Evolutionary conservation across 768 basidiomycete genomes (phyloP).

Genomic region (Imleria badia): DNA sequence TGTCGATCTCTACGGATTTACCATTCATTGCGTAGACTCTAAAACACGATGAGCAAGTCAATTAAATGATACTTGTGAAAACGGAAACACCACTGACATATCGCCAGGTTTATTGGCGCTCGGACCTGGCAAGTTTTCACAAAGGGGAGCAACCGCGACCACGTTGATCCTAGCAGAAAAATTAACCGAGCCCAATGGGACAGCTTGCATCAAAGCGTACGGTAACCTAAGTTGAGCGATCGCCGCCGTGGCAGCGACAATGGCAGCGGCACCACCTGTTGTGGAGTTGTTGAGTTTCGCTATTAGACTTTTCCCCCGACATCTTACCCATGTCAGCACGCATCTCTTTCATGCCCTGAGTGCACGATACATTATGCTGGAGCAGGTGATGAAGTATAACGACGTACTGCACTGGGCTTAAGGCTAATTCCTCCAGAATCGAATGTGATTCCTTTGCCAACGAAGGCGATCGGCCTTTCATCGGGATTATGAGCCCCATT

Average conservation of each 20-base stretch:
- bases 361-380: neutral
- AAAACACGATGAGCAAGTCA: neutral
- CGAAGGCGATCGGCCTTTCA: slow-evolving; percentile 66
- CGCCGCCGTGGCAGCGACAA: slow-evolving; percentile 69
- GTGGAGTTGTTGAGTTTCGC: neutral
- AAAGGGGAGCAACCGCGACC: slow-evolving; percentile 68
- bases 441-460: slow-evolving; percentile 90
- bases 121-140: slow-evolving; percentile 83
- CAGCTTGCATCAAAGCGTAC: slow-evolving; percentile 38
- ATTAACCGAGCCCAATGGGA: neutral
- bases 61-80: neutral
- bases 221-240: slow-evolving; percentile 82
- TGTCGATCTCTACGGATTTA: slow-evolving; percentile 83
- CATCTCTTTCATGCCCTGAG: slow-evolving; percentile 80
- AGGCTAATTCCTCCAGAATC: slow-evolving; percentile 87
- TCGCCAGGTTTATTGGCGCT: slow-evolving; percentile 76
- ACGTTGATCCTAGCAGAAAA: slow-evolving; percentile 61
- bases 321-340: slow-evolving; percentile 79
- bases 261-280: slow-evolving; percentile 75
- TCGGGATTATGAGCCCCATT: slow-evolving; percentile 61
- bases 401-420: slow-evolving; percentile 67
- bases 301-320: too few relatives aligned
- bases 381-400: neutral
- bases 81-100: slow-evolving; percentile 48
- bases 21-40: slow-evolving; percentile 88